A percentile compares a stretch with the other conserved stretches of the same genome.
Conservation (phyloP, 2,329 filamentous ascomycete genomes). For the Xylariomycetidae sp. region DNA sequence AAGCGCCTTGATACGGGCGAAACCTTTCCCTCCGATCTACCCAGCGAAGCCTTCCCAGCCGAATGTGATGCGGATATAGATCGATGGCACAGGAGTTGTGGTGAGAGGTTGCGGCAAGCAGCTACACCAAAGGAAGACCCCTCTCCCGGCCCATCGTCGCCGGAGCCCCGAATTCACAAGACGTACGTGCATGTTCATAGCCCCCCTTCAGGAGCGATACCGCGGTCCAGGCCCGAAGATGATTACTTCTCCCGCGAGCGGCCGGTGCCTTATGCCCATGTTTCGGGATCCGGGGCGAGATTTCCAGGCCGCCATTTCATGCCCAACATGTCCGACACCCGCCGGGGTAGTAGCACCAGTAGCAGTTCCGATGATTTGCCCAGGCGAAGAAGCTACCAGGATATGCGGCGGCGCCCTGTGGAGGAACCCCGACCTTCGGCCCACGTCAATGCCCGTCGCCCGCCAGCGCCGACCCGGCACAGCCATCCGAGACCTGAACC, state of each 20-base stretch:
- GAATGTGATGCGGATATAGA: constrained; percentile 74
- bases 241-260: constrained; percentile 34
- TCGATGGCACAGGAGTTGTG: constrained; percentile 77
- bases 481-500: constrained; percentile 21
- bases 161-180: constrained; percentile 25
- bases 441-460: constrained; percentile 18
- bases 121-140: constrained; percentile 34
- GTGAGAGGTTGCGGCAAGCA: constrained; percentile 61
- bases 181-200: constrained; percentile 25
- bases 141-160: constrained; percentile 11
- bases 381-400: constrained; percentile 46
- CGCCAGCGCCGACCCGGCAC: constrained; percentile 18
- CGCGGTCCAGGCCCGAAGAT: constrained; percentile 23
- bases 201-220: constrained; percentile 11
- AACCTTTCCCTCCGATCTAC: constrained; percentile 55
- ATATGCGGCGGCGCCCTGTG: constrained; percentile 35
- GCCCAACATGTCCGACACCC: constrained; percentile 13
- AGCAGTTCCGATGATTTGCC: constrained; percentile 35
- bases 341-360: constrained; percentile 25
- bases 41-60: constrained; percentile 59
- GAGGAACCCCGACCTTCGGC: constrained; percentile 16
- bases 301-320: constrained; percentile 20
- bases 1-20: constrained; percentile 68
- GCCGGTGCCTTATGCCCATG: constrained; percentile 23
- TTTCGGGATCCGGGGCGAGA: no score